Conservation (phyloP, 2,329 filamentous ascomycete species). For the Corniculantispora saksenae region DNA sequence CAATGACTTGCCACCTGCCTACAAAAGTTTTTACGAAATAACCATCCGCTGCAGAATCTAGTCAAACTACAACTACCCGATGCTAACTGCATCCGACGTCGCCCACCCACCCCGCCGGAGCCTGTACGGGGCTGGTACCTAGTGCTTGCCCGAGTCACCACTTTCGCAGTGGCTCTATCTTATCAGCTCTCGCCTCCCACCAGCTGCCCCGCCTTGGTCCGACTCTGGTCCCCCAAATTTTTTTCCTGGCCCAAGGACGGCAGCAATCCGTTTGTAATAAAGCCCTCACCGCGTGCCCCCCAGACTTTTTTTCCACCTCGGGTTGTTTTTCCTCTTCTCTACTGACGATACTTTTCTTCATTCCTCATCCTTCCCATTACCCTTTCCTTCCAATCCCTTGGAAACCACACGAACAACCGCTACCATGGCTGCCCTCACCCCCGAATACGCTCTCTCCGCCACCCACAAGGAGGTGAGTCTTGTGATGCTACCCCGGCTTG, state of each 20-base stretch:
- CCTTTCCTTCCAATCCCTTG: slow-evolving; percentile 3
- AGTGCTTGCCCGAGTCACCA: no score
- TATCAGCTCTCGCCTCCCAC: background rate
- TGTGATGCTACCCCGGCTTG: slow-evolving; percentile 6
- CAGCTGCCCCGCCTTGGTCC: slow-evolving; percentile 12
- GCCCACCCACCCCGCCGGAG: background rate
- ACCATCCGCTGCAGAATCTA: background rate
- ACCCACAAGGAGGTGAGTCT: slow-evolving; percentile 56
- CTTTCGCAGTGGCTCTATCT: slow-evolving; percentile 2
- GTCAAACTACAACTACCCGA: background rate
- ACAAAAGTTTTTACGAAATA: background rate
- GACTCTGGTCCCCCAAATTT: slow-evolving; percentile 2
- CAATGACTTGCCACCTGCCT: background rate
- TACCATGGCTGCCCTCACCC: slow-evolving; percentile 43
- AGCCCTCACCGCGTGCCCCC: slow-evolving; percentile 18
- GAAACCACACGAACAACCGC: slow-evolving; percentile 19
- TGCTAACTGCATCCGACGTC: slow-evolving; percentile 9
- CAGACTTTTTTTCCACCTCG: slow-evolving; percentile 1
- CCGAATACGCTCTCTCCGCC: slow-evolving; percentile 54
- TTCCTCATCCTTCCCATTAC: slow-evolving; percentile 17
- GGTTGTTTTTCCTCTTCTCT: slow-evolving; percentile 5
- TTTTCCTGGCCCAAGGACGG: slow-evolving; percentile 13
- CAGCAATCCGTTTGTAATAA: slow-evolving; percentile 12
- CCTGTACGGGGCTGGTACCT: background rate
- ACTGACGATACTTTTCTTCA: slow-evolving; percentile 5